These are phyloP conservation scores for Poa annua DNA, from an alignment of 176 grass and related monocot species.

Conservation along the genomic window DNA sequence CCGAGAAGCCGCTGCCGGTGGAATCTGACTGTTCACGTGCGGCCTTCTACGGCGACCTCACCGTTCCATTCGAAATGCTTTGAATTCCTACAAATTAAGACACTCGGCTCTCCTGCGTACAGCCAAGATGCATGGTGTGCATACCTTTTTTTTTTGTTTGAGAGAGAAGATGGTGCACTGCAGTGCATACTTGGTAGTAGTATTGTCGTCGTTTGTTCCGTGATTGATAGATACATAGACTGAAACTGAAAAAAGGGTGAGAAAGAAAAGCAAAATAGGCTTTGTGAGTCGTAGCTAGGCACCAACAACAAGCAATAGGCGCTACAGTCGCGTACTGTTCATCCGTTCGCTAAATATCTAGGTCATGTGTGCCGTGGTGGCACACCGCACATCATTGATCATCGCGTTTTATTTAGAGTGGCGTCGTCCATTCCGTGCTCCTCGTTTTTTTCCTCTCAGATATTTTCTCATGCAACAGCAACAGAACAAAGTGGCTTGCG, in stretches of 20 bases:
- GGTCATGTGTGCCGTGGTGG: background rate
- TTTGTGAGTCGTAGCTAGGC: background rate
- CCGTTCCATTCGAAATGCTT: background rate
- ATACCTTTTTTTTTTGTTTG: no score
- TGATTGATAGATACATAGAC: background rate
- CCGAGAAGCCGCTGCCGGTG: slow-evolving; percentile 26
- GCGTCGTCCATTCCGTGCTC: background rate
- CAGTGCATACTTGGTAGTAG: background rate
- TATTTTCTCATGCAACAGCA: background rate
- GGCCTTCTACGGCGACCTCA: background rate
- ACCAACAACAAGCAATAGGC: background rate
- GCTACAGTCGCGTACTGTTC: background rate
- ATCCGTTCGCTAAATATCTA: background rate
- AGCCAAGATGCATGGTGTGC: no score
- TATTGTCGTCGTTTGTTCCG: background rate
- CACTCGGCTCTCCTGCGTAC: background rate
- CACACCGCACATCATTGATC: background rate
- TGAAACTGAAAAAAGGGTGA: background rate
- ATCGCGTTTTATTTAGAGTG: background rate
- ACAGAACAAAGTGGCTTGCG: background rate
- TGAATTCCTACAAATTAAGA: background rate
- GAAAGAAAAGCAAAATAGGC: background rate
- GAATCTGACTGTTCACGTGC: background rate
- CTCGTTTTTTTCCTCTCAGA: background rate
- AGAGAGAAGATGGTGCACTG: background rate